Evolutionary conservation across 208 protist genomes (phyloP).

Genomic region (Acanthamoeba royreba): DNA sequence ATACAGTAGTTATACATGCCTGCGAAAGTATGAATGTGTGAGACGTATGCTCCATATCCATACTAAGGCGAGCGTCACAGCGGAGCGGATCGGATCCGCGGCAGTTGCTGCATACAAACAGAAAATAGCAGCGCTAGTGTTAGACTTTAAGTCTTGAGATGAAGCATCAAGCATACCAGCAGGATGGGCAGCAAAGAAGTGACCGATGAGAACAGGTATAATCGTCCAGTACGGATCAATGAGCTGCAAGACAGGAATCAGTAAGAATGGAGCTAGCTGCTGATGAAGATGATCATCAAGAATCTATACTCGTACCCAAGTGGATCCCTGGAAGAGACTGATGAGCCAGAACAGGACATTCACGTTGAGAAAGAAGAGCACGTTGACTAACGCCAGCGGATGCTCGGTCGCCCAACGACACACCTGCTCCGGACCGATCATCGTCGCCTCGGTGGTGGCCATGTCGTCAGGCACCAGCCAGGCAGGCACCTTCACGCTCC

Average conservation of each 20-base stretch:
- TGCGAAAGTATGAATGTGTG: slow-evolving; percentile 47
- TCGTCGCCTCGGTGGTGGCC: background rate
- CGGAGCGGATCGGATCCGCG: background rate
- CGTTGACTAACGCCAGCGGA: slow-evolving; percentile 15
- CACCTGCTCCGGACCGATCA: background rate
- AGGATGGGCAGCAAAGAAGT: slow-evolving; percentile 20
- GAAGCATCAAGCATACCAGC: background rate
- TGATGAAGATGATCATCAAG: no score
- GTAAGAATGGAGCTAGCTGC: no score
- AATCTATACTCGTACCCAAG: background rate
- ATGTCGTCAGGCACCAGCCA: background rate
- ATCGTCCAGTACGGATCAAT: slow-evolving; percentile 49
- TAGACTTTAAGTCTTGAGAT: no score
- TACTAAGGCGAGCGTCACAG: background rate
- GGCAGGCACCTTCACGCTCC: background rate
- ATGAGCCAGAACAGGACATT: slow-evolving; percentile 42
- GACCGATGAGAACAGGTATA: slow-evolving; percentile 1
- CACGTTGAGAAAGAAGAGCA: slow-evolving; percentile 45
- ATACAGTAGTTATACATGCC: no score
- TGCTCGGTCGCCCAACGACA: background rate
- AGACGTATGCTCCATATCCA: slow-evolving; percentile 37
- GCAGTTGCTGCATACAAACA: background rate
- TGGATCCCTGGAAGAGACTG: slow-evolving; percentile 33
- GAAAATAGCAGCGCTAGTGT: background rate
- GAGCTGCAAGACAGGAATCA: background rate